Conservation (phyloP, 176 grass and related monocot genomes). For the Cenchrus americanus region DNA sequence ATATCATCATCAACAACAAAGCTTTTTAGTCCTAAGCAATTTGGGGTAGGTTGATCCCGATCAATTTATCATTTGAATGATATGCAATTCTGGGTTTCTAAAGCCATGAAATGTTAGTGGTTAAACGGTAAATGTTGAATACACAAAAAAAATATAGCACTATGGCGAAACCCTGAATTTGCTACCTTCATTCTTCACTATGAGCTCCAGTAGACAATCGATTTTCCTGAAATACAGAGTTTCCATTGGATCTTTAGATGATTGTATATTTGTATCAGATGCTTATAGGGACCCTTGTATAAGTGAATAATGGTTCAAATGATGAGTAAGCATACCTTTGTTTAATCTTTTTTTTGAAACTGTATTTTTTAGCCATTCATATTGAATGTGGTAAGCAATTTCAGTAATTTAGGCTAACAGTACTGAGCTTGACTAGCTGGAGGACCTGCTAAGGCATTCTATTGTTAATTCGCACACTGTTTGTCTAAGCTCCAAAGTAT, state of each 20-base stretch:
- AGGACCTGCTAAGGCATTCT: background rate
- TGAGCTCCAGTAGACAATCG: background rate
- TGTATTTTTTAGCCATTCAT: background rate
- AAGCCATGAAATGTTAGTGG: slow-evolving; percentile 3
- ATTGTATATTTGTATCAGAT: background rate
- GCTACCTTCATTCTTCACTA: background rate
- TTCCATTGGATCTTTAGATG: background rate
- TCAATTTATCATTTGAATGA: background rate
- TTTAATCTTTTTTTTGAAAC: background rate
- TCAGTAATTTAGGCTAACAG: slow-evolving; percentile 10
- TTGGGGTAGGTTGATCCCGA: background rate
- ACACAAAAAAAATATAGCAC: background rate
- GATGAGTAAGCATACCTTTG: slow-evolving; percentile 2
- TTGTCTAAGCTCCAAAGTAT: slow-evolving; percentile 19
- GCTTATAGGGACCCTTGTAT: background rate
- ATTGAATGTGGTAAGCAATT: background rate
- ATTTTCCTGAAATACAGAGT: background rate
- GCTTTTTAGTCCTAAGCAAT: background rate
- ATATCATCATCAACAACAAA: background rate
- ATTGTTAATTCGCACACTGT: background rate
- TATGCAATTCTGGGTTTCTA: background rate
- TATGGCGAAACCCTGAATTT: background rate
- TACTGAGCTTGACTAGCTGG: background rate
- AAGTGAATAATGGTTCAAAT: background rate
- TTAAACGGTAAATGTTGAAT: background rate